phyloP scores from a whole-genome alignment of 345 rosid genomes.

The Conringia planisiliqua region DNA sequence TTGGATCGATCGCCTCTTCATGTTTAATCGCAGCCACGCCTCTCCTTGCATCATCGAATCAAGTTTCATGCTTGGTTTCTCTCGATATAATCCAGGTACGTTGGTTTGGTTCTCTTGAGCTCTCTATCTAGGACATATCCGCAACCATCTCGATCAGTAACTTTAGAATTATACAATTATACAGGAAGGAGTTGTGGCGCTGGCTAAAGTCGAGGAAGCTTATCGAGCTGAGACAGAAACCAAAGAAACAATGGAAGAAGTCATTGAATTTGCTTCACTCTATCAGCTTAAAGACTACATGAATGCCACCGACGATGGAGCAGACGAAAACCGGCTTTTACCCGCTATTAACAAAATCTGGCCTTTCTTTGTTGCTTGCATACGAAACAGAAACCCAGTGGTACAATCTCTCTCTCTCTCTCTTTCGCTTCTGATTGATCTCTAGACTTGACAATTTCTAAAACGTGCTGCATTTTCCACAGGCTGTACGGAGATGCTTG shows the following conservation, averaged over 20 bases:
- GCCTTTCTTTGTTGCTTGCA: conserved; percentile 76
- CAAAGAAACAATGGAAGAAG: conserved; percentile 65
- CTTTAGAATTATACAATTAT: conserved; percentile 8
- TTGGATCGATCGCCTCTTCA: conserved; percentile 78
- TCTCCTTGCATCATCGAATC: conserved; percentile 70
- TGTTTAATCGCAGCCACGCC: conserved; percentile 76
- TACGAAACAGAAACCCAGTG: conserved; percentile 60
- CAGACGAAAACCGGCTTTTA: conserved; percentile 79
- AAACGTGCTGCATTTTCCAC: conserved; percentile 20
- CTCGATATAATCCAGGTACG: conserved; percentile 77
- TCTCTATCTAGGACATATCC: not conserved
- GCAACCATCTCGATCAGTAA: not conserved
- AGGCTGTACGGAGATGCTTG: conserved; percentile 69
- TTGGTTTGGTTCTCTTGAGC: not conserved
- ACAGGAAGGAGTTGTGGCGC: conserved; percentile 63
- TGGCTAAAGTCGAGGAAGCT: conserved; percentile 86
- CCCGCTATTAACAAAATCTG: conserved; percentile 91
- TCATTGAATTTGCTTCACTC: conserved; percentile 48
- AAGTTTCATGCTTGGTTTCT: conserved; percentile 67
- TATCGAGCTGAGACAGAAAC: conserved; percentile 60
- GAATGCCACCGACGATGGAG: conserved; percentile 56
- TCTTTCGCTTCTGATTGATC: not conserved
- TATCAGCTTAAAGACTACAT: conserved; percentile 63
- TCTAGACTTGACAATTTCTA: not conserved
- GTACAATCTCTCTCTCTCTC: conserved; percentile 31